Percentiles rank a stretch among this genome's conserved stretches.
Conservation (phyloP, 2,329 filamentous ascomycete species). For the Dothidotthia symphoricarpi region DNA sequence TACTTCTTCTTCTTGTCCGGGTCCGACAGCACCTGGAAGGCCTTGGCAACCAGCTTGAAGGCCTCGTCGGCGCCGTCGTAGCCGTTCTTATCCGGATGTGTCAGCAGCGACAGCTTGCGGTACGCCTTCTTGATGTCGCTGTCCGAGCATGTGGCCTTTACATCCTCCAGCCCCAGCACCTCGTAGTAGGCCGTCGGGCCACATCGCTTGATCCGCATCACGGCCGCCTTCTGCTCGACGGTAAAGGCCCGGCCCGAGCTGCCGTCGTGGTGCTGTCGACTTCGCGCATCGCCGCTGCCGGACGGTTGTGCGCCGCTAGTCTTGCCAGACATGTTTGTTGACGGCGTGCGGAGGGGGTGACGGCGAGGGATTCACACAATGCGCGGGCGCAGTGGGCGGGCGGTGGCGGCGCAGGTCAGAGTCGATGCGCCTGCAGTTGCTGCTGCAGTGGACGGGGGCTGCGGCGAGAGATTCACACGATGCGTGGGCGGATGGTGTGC, state of each 20-base stretch:
- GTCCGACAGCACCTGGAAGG: constrained; percentile 90
- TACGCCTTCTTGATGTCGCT: constrained; percentile 96
- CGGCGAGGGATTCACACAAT: not conserved
- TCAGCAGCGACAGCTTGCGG: constrained; percentile 87
- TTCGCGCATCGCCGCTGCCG: constrained; percentile 40
- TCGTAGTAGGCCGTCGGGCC: constrained; percentile 89
- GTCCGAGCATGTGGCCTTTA: constrained; percentile 67
- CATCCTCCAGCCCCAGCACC: constrained; percentile 72
- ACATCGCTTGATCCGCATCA: constrained; percentile 84
- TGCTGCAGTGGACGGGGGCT: no score
- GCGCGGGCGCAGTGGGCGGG: constrained; percentile 1
- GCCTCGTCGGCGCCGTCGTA: constrained; percentile 94
- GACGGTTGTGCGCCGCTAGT: constrained; percentile 45
- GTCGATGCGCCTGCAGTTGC: constrained; percentile 16
- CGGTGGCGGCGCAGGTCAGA: not conserved
- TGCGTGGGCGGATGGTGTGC: not conserved
- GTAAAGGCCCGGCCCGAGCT: constrained; percentile 78
- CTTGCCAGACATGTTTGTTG: constrained; percentile 43
- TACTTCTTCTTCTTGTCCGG: constrained; percentile 88
- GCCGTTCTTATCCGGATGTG: constrained; percentile 98
- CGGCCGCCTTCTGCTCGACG: constrained; percentile 84
- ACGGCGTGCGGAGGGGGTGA: constrained; percentile 4
- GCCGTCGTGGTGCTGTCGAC: constrained; percentile 71
- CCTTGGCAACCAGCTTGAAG: constrained; percentile 95
- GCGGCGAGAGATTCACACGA: no score